Percentiles rank a stretch among this genome's conserved stretches.
These are phyloP conservation scores for Cutaneotrichosporon sp. DNA, from an alignment of 1,284 basidiomycete genomes.

Conservation along the genomic window DNA sequence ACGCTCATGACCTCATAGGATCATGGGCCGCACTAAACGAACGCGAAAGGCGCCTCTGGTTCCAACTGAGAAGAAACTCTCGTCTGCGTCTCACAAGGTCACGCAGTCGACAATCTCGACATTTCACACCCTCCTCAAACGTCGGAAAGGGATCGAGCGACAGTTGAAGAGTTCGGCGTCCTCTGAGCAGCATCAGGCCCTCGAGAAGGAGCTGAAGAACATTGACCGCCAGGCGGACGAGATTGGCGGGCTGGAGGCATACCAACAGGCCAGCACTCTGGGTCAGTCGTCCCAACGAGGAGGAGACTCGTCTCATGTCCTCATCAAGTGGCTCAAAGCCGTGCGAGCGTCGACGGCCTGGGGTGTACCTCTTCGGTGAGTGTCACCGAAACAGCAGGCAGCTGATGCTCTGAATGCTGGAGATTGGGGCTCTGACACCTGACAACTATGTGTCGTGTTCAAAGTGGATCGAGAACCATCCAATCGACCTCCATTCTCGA, in stretches of 20 bases:
- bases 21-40: conserved; percentile 15
- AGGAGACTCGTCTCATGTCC: conserved; percentile 75
- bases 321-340: conserved; percentile 71
- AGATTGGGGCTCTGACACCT: conserved; percentile 79
- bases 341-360: conserved; percentile 42
- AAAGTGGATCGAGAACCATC: conserved; percentile 68
- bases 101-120: conserved; percentile 48
- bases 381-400: no score
- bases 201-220: conserved; percentile 50
- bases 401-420: conserved; percentile 62
- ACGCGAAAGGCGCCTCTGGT: conserved; percentile 22
- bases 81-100: conserved; percentile 32
- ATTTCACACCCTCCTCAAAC: conserved; percentile 50
- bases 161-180: conserved; percentile 16
- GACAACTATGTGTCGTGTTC: conserved; percentile 69
- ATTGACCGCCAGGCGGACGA: conserved; percentile 63
- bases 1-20: no score
- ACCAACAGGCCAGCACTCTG: conserved; percentile 74
- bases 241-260: conserved; percentile 71
- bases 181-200: conserved; percentile 2
- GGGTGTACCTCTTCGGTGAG: conserved; percentile 10
- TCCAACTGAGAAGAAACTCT: not conserved
- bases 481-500: conserved; percentile 76
- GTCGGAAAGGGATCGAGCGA: conserved; percentile 32
- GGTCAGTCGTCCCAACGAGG: conserved; percentile 77